Evolutionary conservation across 1,284 basidiomycete species (phyloP).

Genomic region (Anthracocystis walkeri): DNA sequence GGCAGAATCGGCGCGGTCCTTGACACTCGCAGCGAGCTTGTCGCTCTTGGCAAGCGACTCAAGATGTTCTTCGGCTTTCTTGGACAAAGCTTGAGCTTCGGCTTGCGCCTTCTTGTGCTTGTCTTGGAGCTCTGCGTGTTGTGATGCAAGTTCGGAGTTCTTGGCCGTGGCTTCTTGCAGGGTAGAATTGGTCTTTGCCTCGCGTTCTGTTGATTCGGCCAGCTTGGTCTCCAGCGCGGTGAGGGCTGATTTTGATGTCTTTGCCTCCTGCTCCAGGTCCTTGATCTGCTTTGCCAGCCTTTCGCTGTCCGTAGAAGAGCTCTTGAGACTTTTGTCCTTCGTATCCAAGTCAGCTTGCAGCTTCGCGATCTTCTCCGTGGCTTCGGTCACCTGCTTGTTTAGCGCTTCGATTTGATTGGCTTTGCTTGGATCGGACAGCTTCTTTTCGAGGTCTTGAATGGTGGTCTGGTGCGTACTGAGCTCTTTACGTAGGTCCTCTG

Average conservation of each 20-base stretch:
- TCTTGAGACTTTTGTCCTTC: slow-evolving; percentile 22
- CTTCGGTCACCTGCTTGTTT: slow-evolving; percentile 23
- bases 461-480: slow-evolving; percentile 15
- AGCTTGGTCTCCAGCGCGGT: slow-evolving; percentile 28
- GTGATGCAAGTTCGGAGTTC: slow-evolving; percentile 2
- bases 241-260: slow-evolving; percentile 1
- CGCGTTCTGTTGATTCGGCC: slow-evolving; percentile 21
- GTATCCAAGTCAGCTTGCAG: slow-evolving; percentile 37
- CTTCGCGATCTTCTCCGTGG: slow-evolving; percentile 22
- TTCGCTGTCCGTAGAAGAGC: slow-evolving; percentile 14
- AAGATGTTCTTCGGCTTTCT: slow-evolving; percentile 20
- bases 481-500: slow-evolving; percentile 24
- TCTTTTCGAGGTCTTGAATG: slow-evolving; percentile 36
- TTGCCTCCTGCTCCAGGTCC: slow-evolving; percentile 22
- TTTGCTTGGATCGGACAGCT: slow-evolving; percentile 45
- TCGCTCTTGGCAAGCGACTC: slow-evolving; percentile 25
- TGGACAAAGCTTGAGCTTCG: slow-evolving; percentile 15
- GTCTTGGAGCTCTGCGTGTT: slow-evolving; percentile 22
- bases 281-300: slow-evolving; percentile 25
- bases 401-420: slow-evolving; percentile 41
- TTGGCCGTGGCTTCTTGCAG: slow-evolving; percentile 18
- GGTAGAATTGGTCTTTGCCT: slow-evolving; percentile 19
- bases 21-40: slow-evolving; percentile 17
- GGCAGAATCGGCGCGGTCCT: slow-evolving; percentile 15
- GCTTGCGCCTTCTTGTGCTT: slow-evolving; percentile 27